phyloP scores from a whole-genome alignment of 805 yeast genomes.

The Candida anglica region DNA sequence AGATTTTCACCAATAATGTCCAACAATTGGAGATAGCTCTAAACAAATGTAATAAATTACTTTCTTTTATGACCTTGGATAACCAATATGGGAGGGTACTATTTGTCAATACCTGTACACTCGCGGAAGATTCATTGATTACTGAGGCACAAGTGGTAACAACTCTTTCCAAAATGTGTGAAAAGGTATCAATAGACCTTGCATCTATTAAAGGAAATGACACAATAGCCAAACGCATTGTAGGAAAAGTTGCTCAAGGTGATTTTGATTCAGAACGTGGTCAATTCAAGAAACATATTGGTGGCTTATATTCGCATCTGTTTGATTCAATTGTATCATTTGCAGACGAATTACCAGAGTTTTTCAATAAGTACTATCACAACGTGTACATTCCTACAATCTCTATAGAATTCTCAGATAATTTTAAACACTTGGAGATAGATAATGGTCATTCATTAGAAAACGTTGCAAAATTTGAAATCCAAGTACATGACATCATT shows the following conservation, averaged over 20 bases:
- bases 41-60: constrained; percentile 23
- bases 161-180: too few relatives aligned
- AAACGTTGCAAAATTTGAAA: background rate
- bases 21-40: constrained; percentile 20
- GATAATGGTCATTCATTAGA: background rate
- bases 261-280: too few relatives aligned
- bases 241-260: too few relatives aligned
- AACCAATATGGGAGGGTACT: background rate
- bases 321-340: too few relatives aligned
- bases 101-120: background rate
- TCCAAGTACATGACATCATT: background rate
- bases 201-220: too few relatives aligned
- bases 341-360: too few relatives aligned
- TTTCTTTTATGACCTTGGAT: constrained; percentile 15
- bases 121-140: background rate
- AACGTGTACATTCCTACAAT: constrained; percentile 1
- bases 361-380: background rate
- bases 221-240: too few relatives aligned
- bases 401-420: background rate
- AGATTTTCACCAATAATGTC: constrained; percentile 11
- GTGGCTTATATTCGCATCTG: too few relatives aligned
- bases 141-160: too few relatives aligned
- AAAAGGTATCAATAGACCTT: too few relatives aligned
- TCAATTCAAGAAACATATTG: too few relatives aligned
- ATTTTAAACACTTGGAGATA: background rate